Evolutionary conservation across 2,329 filamentous ascomycete species (phyloP).

Genomic region (Madurella fahalii): DNA sequence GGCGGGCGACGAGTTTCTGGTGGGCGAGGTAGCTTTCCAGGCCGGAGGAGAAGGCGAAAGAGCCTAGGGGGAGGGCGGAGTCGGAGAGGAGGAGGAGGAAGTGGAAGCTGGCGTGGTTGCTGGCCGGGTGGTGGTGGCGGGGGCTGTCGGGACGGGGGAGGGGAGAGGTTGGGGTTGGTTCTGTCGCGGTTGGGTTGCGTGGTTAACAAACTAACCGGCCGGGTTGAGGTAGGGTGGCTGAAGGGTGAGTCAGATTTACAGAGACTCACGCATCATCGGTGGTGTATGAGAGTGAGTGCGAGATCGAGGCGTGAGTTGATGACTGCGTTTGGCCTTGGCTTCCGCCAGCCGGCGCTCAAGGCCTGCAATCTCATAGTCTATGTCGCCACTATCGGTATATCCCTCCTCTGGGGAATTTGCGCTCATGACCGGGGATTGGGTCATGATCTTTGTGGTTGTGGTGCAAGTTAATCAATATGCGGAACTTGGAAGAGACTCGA

Average conservation of each 20-base stretch:
- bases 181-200: neutral
- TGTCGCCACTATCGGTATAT: conserved; percentile 21
- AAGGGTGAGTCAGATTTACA: neutral
- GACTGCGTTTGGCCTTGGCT: conserved; percentile 38
- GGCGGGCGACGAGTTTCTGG: conserved; percentile 29
- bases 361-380: conserved; percentile 53
- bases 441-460: neutral
- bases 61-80: conserved; percentile 43
- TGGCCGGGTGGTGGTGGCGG: too few relatives aligned
- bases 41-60: conserved; percentile 82
- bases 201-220: neutral
- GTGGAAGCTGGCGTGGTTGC: conserved; percentile 1
- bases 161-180: neutral
- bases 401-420: neutral
- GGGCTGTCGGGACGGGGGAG: neutral
- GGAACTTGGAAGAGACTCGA: neutral
- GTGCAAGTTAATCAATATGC: neutral
- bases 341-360: conserved; percentile 49
- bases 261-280: conserved; percentile 8
- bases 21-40: conserved; percentile 80
- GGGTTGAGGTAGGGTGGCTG: neutral
- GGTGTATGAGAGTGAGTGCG: neutral
- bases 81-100: conserved; percentile 20
- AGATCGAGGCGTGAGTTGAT: neutral
- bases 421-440: neutral